Evolutionary conservation across 208 protist species (phyloP).

Genomic region (Trypanosoma vivax): DNA sequence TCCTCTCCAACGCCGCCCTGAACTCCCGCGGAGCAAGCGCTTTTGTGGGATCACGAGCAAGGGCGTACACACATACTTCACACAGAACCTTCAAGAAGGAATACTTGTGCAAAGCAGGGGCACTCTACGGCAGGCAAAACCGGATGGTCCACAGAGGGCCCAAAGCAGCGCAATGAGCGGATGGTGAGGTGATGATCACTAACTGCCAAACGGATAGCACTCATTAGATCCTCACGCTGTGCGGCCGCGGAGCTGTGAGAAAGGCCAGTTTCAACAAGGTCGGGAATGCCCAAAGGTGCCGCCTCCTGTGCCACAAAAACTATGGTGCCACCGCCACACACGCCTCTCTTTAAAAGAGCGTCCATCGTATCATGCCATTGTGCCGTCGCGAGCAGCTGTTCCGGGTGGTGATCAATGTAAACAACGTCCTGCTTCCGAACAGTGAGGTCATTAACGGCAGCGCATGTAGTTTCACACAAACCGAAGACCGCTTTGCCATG

Average conservation of each 20-base stretch:
- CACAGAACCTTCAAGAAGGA: constrained; percentile 35
- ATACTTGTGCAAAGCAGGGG: constrained; percentile 51
- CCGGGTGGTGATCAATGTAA: constrained; percentile 59
- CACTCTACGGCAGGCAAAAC: constrained; percentile 46
- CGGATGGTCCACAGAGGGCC: constrained; percentile 60
- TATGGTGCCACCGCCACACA: constrained; percentile 54
- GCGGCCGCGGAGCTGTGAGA: constrained; percentile 11
- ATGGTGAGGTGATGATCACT: constrained; percentile 37
- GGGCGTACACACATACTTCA: background rate
- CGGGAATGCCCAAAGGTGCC: constrained; percentile 52
- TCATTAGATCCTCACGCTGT: constrained; percentile 20
- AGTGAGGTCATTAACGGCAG: constrained; percentile 30
- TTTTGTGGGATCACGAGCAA: too few relatives aligned
- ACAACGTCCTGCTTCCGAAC: constrained; percentile 51
- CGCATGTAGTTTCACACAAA: constrained; percentile 42
- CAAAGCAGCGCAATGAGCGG: constrained; percentile 56
- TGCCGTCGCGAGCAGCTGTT: constrained; percentile 28
- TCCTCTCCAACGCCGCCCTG: too few relatives aligned
- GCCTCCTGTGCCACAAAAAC: constrained; percentile 65
- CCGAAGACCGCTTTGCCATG: constrained; percentile 55
- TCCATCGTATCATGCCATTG: constrained; percentile 54
- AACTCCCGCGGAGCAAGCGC: too few relatives aligned
- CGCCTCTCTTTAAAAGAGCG: constrained; percentile 28
- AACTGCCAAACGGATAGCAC: constrained; percentile 35
- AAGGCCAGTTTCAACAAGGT: constrained; percentile 22